A percentile compares a stretch with the other conserved stretches of the same genome.
Evolutionary conservation across 805 yeast species (phyloP).

Genomic region (Grigorovia transvaalensis): DNA sequence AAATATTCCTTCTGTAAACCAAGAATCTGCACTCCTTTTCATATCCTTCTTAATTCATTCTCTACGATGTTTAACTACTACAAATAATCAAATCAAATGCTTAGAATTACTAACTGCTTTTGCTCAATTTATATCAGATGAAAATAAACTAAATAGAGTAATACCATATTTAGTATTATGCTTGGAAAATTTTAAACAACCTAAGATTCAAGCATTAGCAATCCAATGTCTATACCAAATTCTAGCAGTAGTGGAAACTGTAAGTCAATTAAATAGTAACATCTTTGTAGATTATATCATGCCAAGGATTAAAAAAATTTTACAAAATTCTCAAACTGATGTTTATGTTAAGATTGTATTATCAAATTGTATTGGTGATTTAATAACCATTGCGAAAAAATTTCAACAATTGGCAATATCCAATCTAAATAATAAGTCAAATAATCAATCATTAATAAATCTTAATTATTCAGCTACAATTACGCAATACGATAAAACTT

Average conservation of each 20-base stretch:
- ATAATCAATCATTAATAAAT: conserved; percentile 7
- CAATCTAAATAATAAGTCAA: conserved; percentile 7
- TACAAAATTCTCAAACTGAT: conserved; percentile 30
- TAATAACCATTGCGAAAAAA: conserved; percentile 54
- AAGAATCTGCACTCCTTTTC: conserved; percentile 22
- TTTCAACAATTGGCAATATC: conserved; percentile 52
- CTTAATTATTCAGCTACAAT: conserved; percentile 9
- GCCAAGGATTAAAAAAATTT: conserved; percentile 50
- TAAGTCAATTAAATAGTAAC: conserved; percentile 66
- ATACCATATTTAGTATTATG: conserved; percentile 71
- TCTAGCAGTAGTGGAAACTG: conserved; percentile 46
- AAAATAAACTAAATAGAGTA: conserved; percentile 73
- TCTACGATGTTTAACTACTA: conserved; percentile 15
- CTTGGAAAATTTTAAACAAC: conserved; percentile 51
- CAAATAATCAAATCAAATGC: conserved; percentile 35
- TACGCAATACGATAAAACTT: conserved; percentile 13
- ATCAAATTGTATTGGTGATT: conserved; percentile 61
- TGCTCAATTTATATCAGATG: conserved; percentile 70
- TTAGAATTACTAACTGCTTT: conserved; percentile 68
- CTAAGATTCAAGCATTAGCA: conserved; percentile 58
- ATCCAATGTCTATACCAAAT: conserved; percentile 58
- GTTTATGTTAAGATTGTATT: conserved; percentile 50
- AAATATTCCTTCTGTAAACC: conserved; percentile 7
- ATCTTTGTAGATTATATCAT: conserved; percentile 74
- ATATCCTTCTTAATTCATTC: conserved; percentile 20